phyloP scores from a whole-genome alignment of 2,329 filamentous ascomycete species.

The Diaporthe amygdali region DNA sequence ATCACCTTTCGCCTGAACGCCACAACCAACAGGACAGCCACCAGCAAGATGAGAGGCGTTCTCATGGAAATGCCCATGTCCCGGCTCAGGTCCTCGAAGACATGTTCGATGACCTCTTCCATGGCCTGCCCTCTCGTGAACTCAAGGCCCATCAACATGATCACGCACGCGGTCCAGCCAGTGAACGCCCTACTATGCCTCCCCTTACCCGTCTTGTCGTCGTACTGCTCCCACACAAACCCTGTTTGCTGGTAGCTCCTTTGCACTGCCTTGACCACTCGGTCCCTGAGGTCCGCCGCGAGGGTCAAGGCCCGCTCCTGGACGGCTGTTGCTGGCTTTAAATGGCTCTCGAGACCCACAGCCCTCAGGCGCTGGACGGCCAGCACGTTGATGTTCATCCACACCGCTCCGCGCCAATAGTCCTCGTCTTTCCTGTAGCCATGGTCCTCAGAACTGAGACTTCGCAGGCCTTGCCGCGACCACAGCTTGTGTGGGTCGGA shows the following conservation, averaged over 20 bases:
- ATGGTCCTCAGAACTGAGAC: constrained; percentile 26
- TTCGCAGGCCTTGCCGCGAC: constrained; percentile 27
- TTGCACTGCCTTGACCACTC: constrained; percentile 28
- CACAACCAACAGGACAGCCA: background rate
- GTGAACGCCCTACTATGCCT: constrained; percentile 75
- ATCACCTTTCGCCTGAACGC: constrained; percentile 14
- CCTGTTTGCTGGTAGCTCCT: constrained; percentile 68
- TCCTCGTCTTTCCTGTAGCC: constrained; percentile 28
- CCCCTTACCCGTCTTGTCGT: constrained; percentile 68
- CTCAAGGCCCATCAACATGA: constrained; percentile 65
- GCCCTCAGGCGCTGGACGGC: constrained; percentile 61
- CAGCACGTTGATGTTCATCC: constrained; percentile 40
- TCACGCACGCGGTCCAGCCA: constrained; percentile 75
- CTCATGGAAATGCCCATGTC: background rate
- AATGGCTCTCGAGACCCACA: constrained; percentile 18
- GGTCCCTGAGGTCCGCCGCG: constrained; percentile 27
- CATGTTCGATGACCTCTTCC: constrained; percentile 1
- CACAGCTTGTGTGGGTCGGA: constrained; percentile 25
- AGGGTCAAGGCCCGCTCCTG: constrained; percentile 20
- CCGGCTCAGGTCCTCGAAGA: background rate
- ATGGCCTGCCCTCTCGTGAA: constrained; percentile 7
- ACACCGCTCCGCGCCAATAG: constrained; percentile 31
- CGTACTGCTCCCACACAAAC: constrained; percentile 77
- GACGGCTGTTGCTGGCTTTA: background rate
- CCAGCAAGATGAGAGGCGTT: background rate